Evolutionary conservation across 352 stramenopile genomes (phyloP).

Genomic region (Phytophthora citricola): DNA sequence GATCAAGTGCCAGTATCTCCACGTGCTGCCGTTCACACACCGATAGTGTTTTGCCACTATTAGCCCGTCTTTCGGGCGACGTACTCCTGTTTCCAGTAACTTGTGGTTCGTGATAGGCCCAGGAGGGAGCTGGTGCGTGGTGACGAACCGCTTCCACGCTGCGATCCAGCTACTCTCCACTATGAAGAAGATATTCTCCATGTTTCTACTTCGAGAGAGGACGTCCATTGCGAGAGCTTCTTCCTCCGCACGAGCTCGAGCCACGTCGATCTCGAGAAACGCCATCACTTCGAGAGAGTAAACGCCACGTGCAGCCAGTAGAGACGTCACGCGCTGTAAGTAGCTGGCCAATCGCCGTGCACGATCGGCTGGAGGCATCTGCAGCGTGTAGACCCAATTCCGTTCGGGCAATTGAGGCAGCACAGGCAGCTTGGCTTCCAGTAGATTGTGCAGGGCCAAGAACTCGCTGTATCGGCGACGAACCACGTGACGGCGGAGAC

Average conservation of each 20-base stretch:
- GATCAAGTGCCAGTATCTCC: constrained; percentile 52
- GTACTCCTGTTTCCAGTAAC: constrained; percentile 25
- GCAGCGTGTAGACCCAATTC: constrained; percentile 54
- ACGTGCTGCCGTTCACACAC: constrained; percentile 62
- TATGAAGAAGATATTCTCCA: constrained; percentile 44
- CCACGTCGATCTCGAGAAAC: constrained; percentile 71
- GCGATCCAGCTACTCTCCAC: constrained; percentile 49
- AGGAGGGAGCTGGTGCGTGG: constrained; percentile 18
- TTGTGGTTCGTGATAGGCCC: constrained; percentile 33
- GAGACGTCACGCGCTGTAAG: constrained; percentile 55
- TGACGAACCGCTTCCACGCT: constrained; percentile 55
- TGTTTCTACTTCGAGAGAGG: constrained; percentile 30
- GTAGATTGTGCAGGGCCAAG: constrained; percentile 44
- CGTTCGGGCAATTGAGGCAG: constrained; percentile 58
- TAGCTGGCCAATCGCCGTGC: constrained; percentile 48
- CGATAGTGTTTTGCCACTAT: constrained; percentile 52
- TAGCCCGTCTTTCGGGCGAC: constrained; percentile 46
- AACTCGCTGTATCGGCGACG: constrained; percentile 77
- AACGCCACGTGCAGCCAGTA: constrained; percentile 57
- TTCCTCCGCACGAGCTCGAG: constrained; percentile 59
- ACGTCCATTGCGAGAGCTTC: constrained; percentile 58
- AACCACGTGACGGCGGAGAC: constrained; percentile 69
- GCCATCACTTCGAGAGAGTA: constrained; percentile 76
- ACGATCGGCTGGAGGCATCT: constrained; percentile 42
- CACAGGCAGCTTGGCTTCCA: constrained; percentile 56